A percentile compares a stretch with the other conserved stretches of the same genome.
phyloP scores from a whole-genome alignment of 2,329 filamentous ascomycete species.

The Sclerotinia sclerotiorum region DNA sequence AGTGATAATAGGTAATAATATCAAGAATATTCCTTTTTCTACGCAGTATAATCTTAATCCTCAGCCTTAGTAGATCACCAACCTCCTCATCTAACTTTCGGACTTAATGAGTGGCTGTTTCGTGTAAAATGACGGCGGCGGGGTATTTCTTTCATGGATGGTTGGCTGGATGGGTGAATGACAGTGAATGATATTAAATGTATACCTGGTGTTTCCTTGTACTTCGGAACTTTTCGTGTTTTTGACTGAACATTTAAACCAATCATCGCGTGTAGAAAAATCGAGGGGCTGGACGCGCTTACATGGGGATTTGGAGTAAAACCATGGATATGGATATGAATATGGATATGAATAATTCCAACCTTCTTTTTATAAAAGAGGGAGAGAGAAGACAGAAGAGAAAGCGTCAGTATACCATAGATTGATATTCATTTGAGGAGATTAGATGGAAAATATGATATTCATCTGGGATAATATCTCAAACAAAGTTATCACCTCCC shows the following conservation, averaged over 20 bases:
- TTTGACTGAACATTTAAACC: conserved; percentile 8
- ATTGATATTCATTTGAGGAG: too few species aligned
- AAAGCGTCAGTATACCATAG: too few species aligned
- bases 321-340: not conserved
- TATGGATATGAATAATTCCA: too few species aligned
- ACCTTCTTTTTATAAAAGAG: too few species aligned
- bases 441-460: too few species aligned
- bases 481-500: too few species aligned
- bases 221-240: conserved; percentile 4
- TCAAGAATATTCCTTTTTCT: too few species aligned
- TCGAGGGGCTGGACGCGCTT: conserved; percentile 22
- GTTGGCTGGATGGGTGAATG: not conserved
- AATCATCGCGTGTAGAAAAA: conserved; percentile 34
- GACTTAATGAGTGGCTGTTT: not conserved
- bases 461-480: too few species aligned
- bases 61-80: conserved; percentile 16
- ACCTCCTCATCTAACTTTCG: not conserved
- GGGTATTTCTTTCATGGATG: conserved; percentile 8
- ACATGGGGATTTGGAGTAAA: not conserved
- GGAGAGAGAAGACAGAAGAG: too few species aligned
- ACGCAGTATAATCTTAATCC: not conserved
- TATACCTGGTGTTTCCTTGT: too few species aligned
- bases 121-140: not conserved
- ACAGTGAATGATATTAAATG: too few species aligned
- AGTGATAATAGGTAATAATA: too few species aligned